Conservation (phyloP, 2,329 filamentous ascomycete genomes). For the Pezicula carpinea region DNA sequence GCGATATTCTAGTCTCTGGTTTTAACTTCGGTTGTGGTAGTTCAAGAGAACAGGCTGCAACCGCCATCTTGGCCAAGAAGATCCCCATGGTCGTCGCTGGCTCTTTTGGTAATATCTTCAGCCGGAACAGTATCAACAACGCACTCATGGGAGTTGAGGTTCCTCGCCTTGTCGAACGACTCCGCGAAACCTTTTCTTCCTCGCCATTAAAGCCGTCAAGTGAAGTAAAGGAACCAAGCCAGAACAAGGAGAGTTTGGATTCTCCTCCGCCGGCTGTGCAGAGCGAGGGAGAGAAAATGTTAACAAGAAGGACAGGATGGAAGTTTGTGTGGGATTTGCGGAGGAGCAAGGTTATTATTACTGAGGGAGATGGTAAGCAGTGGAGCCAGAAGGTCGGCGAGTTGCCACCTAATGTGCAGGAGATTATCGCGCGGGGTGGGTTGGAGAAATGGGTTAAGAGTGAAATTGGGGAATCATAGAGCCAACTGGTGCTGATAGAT, state of each 20-base stretch:
- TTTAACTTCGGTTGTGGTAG: constrained; percentile 87
- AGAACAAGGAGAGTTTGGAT: constrained; percentile 46
- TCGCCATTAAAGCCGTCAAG: constrained; percentile 31
- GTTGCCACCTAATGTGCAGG: constrained; percentile 80
- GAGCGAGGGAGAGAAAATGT: constrained; percentile 42
- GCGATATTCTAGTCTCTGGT: constrained; percentile 79
- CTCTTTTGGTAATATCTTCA: constrained; percentile 82
- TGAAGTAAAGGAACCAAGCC: constrained; percentile 44
- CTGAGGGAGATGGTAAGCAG: constrained; percentile 61
- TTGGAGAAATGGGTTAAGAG: constrained; percentile 71
- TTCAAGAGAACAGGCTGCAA: constrained; percentile 83
- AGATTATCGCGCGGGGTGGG: constrained; percentile 73
- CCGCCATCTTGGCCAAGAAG: constrained; percentile 74
- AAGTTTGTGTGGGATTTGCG: constrained; percentile 76
- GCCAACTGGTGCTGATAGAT: too few relatives aligned
- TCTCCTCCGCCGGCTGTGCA: constrained; percentile 40
- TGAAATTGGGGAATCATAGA: constrained; percentile 14
- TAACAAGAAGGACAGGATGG: constrained; percentile 78
- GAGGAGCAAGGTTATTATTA: constrained; percentile 64
- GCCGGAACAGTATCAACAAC: constrained; percentile 75
- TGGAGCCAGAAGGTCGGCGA: constrained; percentile 84
- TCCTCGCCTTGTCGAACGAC: constrained; percentile 58
- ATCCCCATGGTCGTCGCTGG: constrained; percentile 78
- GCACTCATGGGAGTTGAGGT: constrained; percentile 69
- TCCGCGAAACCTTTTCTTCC: constrained; percentile 54